Evolutionary conservation across 2,329 filamentous ascomycete species (phyloP).

Genomic region (Cladosporium sp.): DNA sequence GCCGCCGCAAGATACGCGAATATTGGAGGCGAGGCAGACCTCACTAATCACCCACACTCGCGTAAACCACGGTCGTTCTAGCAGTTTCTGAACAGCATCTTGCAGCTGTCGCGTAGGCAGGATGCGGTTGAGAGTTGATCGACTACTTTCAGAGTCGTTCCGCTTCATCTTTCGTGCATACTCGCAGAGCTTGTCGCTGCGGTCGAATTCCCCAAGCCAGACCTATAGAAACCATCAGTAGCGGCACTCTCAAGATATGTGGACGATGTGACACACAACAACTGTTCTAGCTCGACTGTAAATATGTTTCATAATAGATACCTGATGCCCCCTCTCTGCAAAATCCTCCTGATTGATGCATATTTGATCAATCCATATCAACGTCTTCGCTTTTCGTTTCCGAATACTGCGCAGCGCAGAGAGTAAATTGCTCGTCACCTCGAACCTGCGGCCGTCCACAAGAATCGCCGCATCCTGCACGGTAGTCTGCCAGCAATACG

Average conservation of each 20-base stretch:
- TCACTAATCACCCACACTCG: slow-evolving; percentile 32
- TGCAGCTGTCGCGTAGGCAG: slow-evolving; percentile 30
- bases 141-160: slow-evolving; percentile 25
- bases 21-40: slow-evolving; percentile 20
- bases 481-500: slow-evolving; percentile 35
- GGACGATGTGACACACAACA: not conserved
- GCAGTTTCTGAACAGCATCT: slow-evolving; percentile 33
- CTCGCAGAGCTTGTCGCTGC: slow-evolving; percentile 32
- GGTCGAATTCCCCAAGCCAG: slow-evolving; percentile 36
- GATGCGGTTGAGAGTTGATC: slow-evolving; percentile 27
- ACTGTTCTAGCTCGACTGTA: slow-evolving; percentile 30
- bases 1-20: slow-evolving; percentile 15
- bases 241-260: not conserved
- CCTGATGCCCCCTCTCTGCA: slow-evolving; percentile 37
- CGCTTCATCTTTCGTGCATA: slow-evolving; percentile 33
- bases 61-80: slow-evolving; percentile 35
- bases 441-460: slow-evolving; percentile 33
- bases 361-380: slow-evolving; percentile 35
- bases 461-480: slow-evolving; percentile 32
- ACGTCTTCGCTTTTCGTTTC: slow-evolving; percentile 31
- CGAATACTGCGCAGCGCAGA: slow-evolving; percentile 30
- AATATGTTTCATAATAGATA: slow-evolving; percentile 41
- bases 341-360: slow-evolving; percentile 39
- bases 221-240: slow-evolving; percentile 19
- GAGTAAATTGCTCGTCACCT: slow-evolving; percentile 35